phyloP scores from a whole-genome alignment of 352 stramenopile species.

The Blastocystis sp. region DNA sequence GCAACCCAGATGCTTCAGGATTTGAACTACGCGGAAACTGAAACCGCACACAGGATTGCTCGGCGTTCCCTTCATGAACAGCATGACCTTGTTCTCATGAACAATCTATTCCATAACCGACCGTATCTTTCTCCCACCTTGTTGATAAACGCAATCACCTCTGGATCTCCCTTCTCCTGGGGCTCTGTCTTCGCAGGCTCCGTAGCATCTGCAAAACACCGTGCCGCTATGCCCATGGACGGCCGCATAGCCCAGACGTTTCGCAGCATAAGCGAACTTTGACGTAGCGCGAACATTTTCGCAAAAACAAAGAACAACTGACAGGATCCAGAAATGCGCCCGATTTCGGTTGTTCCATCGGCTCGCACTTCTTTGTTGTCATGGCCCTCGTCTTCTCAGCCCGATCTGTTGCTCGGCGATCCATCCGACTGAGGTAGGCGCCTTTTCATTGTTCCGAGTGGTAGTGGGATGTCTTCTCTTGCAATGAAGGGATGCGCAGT shows the following conservation, averaged over 20 bases:
- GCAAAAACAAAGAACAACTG: not conserved
- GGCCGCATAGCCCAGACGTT: not conserved
- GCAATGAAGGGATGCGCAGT: not conserved
- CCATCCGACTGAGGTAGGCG: not conserved
- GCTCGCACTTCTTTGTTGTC: not conserved
- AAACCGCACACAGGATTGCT: slow-evolving; percentile 76
- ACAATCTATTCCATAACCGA: slow-evolving; percentile 60
- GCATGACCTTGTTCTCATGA: slow-evolving; percentile 76
- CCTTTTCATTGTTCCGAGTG: not conserved
- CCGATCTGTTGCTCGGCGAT: not conserved
- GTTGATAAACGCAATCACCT: slow-evolving; percentile 56
- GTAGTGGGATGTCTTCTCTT: not conserved
- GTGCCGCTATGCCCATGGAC: not conserved
- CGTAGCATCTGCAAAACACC: not conserved
- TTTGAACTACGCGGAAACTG: slow-evolving; percentile 77
- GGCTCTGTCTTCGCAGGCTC: not conserved
- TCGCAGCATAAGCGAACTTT: not conserved
- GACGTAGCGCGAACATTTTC: slow-evolving; percentile 1
- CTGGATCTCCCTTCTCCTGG: slow-evolving; percentile 26
- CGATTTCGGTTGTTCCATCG: not conserved
- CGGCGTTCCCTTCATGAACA: slow-evolving; percentile 81
- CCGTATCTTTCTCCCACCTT: not conserved
- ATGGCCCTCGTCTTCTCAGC: not conserved
- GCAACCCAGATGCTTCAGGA: slow-evolving; percentile 64
- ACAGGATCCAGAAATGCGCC: not conserved